A percentile compares a stretch with the other conserved stretches of the same genome.
Conservation (phyloP, 2,329 filamentous ascomycete species). For the Trichophyton rubrum region DNA sequence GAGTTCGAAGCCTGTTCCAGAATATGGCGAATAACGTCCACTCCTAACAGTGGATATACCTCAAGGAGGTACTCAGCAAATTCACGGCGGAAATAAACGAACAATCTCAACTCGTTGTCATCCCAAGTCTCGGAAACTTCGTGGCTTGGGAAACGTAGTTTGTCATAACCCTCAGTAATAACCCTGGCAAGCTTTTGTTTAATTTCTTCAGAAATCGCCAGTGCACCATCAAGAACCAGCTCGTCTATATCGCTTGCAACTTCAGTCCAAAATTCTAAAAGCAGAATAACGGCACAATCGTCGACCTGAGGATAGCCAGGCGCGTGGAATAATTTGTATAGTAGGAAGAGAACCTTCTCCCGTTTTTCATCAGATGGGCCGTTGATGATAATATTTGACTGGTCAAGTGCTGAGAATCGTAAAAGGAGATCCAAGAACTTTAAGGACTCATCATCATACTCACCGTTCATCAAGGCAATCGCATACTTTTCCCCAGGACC, state of each 20-base stretch:
- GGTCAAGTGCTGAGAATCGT: constrained; percentile 24
- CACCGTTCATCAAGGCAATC: constrained; percentile 22
- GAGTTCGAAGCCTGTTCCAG: constrained; percentile 26
- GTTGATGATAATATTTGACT: constrained; percentile 21
- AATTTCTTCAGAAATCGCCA: constrained; percentile 20
- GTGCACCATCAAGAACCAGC: constrained; percentile 19
- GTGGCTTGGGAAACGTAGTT: constrained; percentile 28
- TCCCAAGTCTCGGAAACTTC: constrained; percentile 28
- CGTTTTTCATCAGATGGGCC: constrained; percentile 22
- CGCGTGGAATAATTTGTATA: constrained; percentile 29
- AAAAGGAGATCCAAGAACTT: constrained; percentile 30
- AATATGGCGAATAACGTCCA: constrained; percentile 31
- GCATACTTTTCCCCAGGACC: constrained; percentile 25
- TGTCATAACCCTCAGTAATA: constrained; percentile 31
- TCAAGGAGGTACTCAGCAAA: constrained; percentile 35
- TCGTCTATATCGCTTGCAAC: constrained; percentile 29
- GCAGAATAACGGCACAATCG: constrained; percentile 25
- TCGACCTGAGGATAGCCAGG: constrained; percentile 32
- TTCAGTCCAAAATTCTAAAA: constrained; percentile 33
- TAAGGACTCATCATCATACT: constrained; percentile 29
- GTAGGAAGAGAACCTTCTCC: constrained; percentile 23
- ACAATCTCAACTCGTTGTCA: constrained; percentile 32
- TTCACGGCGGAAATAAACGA: constrained; percentile 33
- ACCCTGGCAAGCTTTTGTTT: constrained; percentile 30
- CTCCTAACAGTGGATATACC: constrained; percentile 32